Evolutionary conservation across 306 rosid genomes (phyloP).

Genomic region (Malus orientalis): DNA sequence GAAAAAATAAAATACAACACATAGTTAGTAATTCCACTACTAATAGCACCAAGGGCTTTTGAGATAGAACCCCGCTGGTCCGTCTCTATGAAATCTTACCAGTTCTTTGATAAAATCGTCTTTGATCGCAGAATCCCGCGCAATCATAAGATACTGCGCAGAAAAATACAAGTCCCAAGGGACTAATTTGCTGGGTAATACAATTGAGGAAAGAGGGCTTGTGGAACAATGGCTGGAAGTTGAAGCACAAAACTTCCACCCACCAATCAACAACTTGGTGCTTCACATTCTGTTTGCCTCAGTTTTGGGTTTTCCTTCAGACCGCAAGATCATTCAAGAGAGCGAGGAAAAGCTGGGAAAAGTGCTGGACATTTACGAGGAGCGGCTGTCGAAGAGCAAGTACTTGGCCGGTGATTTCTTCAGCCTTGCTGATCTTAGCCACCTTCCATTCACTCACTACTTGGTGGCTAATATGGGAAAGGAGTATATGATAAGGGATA

Average conservation of each 20-base stretch:
- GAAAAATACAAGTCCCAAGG: slow-evolving; percentile 41
- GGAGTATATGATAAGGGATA: slow-evolving; percentile 19
- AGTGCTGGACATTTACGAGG: slow-evolving; percentile 45
- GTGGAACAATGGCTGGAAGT: slow-evolving; percentile 59
- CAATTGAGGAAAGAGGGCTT: slow-evolving; percentile 39
- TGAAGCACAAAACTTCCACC: slow-evolving; percentile 32
- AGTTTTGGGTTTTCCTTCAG: not conserved
- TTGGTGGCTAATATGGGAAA: slow-evolving; percentile 30
- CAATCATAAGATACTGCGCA: slow-evolving; percentile 36
- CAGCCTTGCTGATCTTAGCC: slow-evolving; percentile 47
- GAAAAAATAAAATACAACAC: too few relatives aligned
- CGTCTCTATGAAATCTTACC: not conserved
- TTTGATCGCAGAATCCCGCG: slow-evolving; percentile 32
- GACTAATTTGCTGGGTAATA: slow-evolving; percentile 32
- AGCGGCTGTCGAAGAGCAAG: slow-evolving; percentile 41
- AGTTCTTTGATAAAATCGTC: not conserved
- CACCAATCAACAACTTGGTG: slow-evolving; percentile 11
- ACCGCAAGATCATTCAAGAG: slow-evolving; percentile 37
- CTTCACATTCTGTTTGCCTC: slow-evolving; percentile 17
- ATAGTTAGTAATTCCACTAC: too few relatives aligned
- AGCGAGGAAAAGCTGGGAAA: slow-evolving; percentile 37
- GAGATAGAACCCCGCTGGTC: too few relatives aligned
- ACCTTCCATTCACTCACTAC: slow-evolving; percentile 34
- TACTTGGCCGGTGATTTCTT: slow-evolving; percentile 53
- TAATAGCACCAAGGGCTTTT: too few relatives aligned